Evolutionary conservation across 306 rosid species (phyloP).

Genomic region (Casuarina equisetifolia): DNA sequence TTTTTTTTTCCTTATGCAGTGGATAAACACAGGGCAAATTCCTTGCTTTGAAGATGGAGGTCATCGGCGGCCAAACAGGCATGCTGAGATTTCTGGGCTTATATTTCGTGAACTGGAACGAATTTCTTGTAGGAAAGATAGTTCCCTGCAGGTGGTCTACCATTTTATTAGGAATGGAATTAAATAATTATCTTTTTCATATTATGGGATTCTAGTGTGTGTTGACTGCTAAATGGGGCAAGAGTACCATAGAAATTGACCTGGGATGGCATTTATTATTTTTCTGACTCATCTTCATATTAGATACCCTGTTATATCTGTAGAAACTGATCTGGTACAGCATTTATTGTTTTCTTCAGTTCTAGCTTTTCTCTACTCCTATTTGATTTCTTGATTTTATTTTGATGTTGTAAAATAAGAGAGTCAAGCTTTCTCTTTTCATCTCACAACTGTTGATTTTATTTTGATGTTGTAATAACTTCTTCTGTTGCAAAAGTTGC

Average conservation of each 20-base stretch:
- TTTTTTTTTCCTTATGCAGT: constrained; percentile 57
- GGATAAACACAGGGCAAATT: constrained; percentile 99
- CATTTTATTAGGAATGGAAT: constrained; percentile 17
- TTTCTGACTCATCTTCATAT: not conserved
- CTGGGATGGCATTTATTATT: not conserved
- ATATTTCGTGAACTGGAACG: constrained; percentile 86
- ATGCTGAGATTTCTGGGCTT: constrained; percentile 94
- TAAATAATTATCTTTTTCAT: constrained; percentile 5
- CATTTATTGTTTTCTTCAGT: not conserved
- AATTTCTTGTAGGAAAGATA: constrained; percentile 58
- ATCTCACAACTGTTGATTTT: not conserved
- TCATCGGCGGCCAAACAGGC: constrained; percentile 93
- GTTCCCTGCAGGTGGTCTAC: constrained; percentile 68
- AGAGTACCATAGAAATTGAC: not conserved
- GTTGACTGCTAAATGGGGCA: not conserved
- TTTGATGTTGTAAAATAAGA: not conserved
- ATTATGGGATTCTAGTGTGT: not conserved
- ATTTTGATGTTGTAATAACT: not conserved
- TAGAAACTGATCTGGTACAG: not conserved
- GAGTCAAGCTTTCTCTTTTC: not conserved
- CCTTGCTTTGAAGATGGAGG: constrained; percentile 97
- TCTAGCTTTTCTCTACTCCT: not conserved
- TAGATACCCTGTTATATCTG: too few species aligned
- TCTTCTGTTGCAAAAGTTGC: not conserved
- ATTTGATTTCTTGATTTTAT: not conserved